Percentiles rank a stretch among this genome's conserved stretches.
These are phyloP conservation scores for Phaeosphaeria sp. DNA, from an alignment of 2,329 filamentous ascomycete genomes.

Conservation along the genomic window DNA sequence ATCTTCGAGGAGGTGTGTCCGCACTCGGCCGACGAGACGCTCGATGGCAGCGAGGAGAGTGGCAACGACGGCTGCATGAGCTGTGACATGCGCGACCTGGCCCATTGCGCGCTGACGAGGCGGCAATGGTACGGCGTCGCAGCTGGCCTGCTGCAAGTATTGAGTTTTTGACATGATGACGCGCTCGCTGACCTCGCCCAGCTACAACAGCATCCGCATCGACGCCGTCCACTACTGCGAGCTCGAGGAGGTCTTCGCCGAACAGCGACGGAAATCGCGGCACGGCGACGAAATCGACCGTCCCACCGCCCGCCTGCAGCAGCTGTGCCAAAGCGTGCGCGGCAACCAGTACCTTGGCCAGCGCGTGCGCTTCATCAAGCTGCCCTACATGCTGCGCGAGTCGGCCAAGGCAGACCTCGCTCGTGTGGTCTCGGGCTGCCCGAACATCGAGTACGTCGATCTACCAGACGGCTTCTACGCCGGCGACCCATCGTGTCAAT, in stretches of 20 bases:
- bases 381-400: constrained; percentile 94
- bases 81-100: constrained; percentile 88
- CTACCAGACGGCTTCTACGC: constrained; percentile 86
- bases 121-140: constrained; percentile 72
- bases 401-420: constrained; percentile 84
- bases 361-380: constrained; percentile 79
- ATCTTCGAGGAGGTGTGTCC: constrained; percentile 87
- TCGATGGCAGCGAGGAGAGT: constrained; percentile 81
- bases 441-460: constrained; percentile 87
- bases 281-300: constrained; percentile 83
- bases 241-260: constrained; percentile 80
- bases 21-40: constrained; percentile 72
- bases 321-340: constrained; percentile 82
- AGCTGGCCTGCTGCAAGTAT: constrained; percentile 67
- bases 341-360: constrained; percentile 74
- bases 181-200: constrained; percentile 46
- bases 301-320: constrained; percentile 74
- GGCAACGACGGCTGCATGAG: constrained; percentile 86
- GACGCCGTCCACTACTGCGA: constrained; percentile 95
- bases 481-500: constrained; percentile 76
- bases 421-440: constrained; percentile 81
- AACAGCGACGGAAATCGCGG: constrained; percentile 66
- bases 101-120: constrained; percentile 77
- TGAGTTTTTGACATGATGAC: neutral
- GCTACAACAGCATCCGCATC: constrained; percentile 88